Conservation (phyloP, 495 filamentous ascomycete genomes). For the Xylaria flabelliformis region DNA sequence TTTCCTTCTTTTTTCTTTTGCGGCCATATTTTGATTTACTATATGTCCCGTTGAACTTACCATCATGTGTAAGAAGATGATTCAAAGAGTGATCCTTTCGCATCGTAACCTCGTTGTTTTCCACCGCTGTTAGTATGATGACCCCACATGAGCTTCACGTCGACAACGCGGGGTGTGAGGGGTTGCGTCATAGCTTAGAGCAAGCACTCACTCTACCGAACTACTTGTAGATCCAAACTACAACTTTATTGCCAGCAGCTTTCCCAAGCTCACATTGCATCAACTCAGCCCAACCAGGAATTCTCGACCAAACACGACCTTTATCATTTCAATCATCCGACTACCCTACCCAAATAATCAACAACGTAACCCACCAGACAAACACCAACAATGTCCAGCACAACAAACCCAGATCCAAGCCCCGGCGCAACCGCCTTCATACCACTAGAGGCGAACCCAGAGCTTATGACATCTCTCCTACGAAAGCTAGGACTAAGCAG, state of each 20-base stretch:
- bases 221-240: too few species aligned
- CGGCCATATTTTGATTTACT: too few species aligned
- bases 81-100: too few species aligned
- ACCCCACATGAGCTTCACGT: constrained; percentile 16
- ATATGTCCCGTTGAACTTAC: too few species aligned
- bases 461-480: constrained; percentile 78
- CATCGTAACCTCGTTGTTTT: too few species aligned
- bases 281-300: not conserved
- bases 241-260: too few species aligned
- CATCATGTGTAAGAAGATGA: too few species aligned
- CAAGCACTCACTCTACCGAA: too few species aligned
- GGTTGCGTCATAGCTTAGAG: constrained; percentile 22
- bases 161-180: not conserved
- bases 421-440: constrained; percentile 50
- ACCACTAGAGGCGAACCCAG: constrained; percentile 70
- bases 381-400: constrained; percentile 39
- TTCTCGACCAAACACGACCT: not conserved
- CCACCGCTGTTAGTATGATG: not conserved
- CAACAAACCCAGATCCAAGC: constrained; percentile 43
- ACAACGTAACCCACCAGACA: too few species aligned
- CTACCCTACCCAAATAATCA: not conserved
- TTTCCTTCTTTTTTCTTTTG: too few species aligned
- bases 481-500: constrained; percentile 75
- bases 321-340: not conserved
- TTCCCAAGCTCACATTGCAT: not conserved